Percentiles rank a stretch among this genome's conserved stretches.
phyloP scores from a whole-genome alignment of 1,284 basidiomycete genomes.

The Marasmius tenuissimus region DNA sequence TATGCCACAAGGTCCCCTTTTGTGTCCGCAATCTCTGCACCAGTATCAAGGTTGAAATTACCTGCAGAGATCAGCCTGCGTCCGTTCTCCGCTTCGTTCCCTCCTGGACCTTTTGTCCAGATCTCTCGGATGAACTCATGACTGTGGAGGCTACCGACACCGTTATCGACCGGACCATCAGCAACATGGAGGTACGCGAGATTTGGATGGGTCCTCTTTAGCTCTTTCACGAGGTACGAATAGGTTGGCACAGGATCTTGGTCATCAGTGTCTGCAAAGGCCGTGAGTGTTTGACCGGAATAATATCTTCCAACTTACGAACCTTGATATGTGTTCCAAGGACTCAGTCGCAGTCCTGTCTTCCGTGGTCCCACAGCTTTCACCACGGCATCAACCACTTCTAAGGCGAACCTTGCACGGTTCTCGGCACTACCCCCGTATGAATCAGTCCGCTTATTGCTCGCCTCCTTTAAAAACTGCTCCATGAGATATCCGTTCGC shows the following conservation, averaged over 20 bases:
- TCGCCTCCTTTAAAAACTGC: slow-evolving; percentile 34
- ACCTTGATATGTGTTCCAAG: slow-evolving; percentile 45
- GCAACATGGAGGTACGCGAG: slow-evolving; percentile 45
- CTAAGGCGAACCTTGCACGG: slow-evolving; percentile 37
- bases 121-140: slow-evolving; percentile 36
- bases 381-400: slow-evolving; percentile 35
- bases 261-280: slow-evolving; percentile 38
- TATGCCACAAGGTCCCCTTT: slow-evolving; percentile 41
- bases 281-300: background rate
- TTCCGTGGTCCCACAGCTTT: slow-evolving; percentile 31
- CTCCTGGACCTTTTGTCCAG: slow-evolving; percentile 21
- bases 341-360: slow-evolving; percentile 51
- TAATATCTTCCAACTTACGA: background rate
- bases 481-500: slow-evolving; percentile 38
- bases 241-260: slow-evolving; percentile 44
- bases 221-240: slow-evolving; percentile 29
- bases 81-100: slow-evolving; percentile 20
- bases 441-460: slow-evolving; percentile 47
- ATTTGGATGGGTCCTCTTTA: slow-evolving; percentile 37
- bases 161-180: slow-evolving; percentile 36
- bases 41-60: slow-evolving; percentile 37
- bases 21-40: slow-evolving; percentile 31
- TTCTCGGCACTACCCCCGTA: slow-evolving; percentile 51
- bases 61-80: slow-evolving; percentile 47
- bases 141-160: slow-evolving; percentile 20